Evolutionary conservation across 2,329 filamentous ascomycete species (phyloP), one percentile per base, ranked within the genome.

Genomic region (Pseudocercospora musae): DNA sequence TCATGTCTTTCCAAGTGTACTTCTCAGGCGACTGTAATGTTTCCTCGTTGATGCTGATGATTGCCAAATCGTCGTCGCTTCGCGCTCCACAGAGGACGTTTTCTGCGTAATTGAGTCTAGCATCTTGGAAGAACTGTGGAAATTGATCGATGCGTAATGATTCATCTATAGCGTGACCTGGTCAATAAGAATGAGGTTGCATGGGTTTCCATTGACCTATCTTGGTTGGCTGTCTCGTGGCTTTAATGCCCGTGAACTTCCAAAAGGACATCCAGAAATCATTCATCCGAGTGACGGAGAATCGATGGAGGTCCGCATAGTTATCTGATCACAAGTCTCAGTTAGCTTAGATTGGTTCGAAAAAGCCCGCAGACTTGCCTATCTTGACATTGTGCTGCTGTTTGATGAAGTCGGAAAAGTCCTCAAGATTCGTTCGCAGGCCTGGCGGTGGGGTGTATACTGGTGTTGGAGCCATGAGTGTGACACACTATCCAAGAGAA

Each of bases 241-340:
- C 63, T 31, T 62, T 62, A 54, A 65, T 62, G 4, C 57, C 31
- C 13, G 52, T 57, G 20, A 59, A 65, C 11, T 54, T 62, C 63
- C 63, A 65, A 29, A 65, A 60, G 29, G 59, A 59, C 50, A 65
- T 54, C 63, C 63, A 65, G 25, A 65, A 65, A 21, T 65, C 63
- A 48, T 65, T 62, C 57, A 65, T 62, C 2, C 59, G 63, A 11
- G 53, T 60, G 18, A 65, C 57, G 6, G 63, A 65, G 52, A 62
- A 65, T 49, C 50, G 18, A 21, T 65, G 63, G 7, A 65, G 53
- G 29, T 62, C 63, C 25, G 52, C 57, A 52, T 65, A 65, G 18
- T 29, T 40, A 7, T 44, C 61, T 63, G 23, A 25, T 15, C 18
- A 11, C 6, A 25, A 2, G 44, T 33, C 31, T 25, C 11, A n/a